Conservation (phyloP, 257 asterid species). For the Rhazya stricta region DNA sequence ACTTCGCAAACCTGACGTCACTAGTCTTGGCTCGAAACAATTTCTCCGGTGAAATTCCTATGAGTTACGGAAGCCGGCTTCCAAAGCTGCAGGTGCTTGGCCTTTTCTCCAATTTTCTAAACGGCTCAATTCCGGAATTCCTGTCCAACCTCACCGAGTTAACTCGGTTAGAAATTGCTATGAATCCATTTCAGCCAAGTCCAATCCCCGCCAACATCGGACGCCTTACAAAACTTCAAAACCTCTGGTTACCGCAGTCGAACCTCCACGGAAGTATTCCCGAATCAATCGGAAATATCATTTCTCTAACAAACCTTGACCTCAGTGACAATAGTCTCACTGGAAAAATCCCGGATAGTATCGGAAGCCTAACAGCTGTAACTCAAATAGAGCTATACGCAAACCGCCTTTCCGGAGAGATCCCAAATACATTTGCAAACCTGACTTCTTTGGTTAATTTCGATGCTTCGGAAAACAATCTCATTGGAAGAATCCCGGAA, state of each 20-base stretch:
- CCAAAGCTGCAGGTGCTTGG: constrained; percentile 43
- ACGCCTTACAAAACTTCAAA: constrained; percentile 49
- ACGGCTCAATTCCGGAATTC: constrained; percentile 67
- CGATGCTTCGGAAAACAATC: constrained; percentile 63
- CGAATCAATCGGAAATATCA: constrained; percentile 47
- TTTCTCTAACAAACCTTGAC: constrained; percentile 46
- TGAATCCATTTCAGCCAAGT: constrained; percentile 48
- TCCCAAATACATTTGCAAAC: constrained; percentile 56
- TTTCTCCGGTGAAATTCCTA: constrained; percentile 66
- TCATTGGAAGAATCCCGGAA: constrained; percentile 60
- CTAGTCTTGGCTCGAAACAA: constrained; percentile 53
- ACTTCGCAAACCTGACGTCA: constrained; percentile 40
- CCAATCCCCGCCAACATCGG: constrained; percentile 57
- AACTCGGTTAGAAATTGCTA: constrained; percentile 39
- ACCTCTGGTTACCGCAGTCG: constrained; percentile 26
- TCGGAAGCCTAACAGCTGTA: constrained; percentile 40
- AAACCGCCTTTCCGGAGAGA: constrained; percentile 61
- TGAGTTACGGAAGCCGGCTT: constrained; percentile 42
- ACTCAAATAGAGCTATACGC: constrained; percentile 47
- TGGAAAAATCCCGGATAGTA: constrained; percentile 58
- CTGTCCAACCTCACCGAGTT: constrained; percentile 54
- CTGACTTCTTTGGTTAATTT: constrained; percentile 45
- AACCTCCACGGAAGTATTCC: constrained; percentile 60
- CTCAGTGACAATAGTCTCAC: constrained; percentile 44
- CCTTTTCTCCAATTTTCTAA: constrained; percentile 45